Evolutionary conservation across 768 basidiomycete species (phyloP), one percentile per base, ranked within the genome.

Genomic region (Xerocomellus chrysenteron): DNA sequence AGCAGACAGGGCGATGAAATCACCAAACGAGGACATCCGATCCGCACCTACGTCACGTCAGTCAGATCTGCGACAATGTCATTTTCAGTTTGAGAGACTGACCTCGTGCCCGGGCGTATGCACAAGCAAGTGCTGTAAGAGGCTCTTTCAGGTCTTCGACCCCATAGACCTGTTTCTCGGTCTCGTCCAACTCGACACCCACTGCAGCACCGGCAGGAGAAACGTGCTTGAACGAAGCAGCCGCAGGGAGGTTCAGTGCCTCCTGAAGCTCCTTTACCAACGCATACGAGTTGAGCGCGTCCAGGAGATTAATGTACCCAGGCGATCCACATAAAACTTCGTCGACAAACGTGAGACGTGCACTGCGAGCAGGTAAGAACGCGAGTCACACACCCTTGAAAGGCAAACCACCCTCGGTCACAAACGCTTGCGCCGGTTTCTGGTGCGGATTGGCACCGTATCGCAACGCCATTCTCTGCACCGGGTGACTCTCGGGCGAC

Each of bases 391-490:
- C 56, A 92, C 95, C 91, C 79, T 90, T 95, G 83, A 99, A 96
- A 17, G 97, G 97, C 42, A 99, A 80, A 64, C 86, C 83, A 21
- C 94, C 94, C 54, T 88, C 83, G 3, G 88, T 81, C 10, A 98
- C 94, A 66, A 87, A 98, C 0, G 97, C 95, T 72, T 98, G 94
- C 0, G 97, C 96, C 39, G 97, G 97, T 75, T 94, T 97, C 72
- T 99, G 97, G 68, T 99, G 97, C 4, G 97, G 97, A 74, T 99
- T 99, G 5, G 94, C 94, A 40, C 97, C 97, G 71, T 98, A 98
- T 50, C 97, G 83, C 59, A 99, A 76, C 1, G 90, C 78, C 67
- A 95, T 81, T 55, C 92, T 81, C 76, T 98, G 96, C 17, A 93
- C 83, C 4, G 84, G 80, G 2, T 80, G 86, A 11, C 82, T 86